These are phyloP conservation scores for Calvatia gigantea DNA, from an alignment of 768 basidiomycete genomes.

Conservation along the genomic window DNA sequence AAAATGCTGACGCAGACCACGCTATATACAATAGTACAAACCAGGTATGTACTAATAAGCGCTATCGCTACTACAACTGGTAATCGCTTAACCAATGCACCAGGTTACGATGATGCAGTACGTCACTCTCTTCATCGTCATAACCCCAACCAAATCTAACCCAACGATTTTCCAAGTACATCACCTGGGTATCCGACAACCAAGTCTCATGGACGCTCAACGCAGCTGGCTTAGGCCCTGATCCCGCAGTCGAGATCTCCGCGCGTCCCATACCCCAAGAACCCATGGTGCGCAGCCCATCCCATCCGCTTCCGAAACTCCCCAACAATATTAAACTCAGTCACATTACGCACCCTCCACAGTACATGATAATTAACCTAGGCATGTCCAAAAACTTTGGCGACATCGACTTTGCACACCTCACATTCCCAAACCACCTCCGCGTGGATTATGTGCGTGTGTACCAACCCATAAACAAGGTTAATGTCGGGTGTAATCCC, in stretches of 20 bases:
- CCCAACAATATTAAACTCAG: not conserved
- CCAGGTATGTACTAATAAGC: conserved; percentile 23
- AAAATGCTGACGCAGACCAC: no score
- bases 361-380: conserved; percentile 80
- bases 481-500: conserved; percentile 71
- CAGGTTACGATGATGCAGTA: conserved; percentile 61
- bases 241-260: conserved; percentile 54
- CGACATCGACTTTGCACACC: conserved; percentile 55
- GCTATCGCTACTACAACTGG: not conserved
- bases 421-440: conserved; percentile 57
- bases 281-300: conserved; percentile 60
- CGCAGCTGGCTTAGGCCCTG: conserved; percentile 59
- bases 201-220: conserved; percentile 70
- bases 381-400: conserved; percentile 82
- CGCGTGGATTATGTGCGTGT: conserved; percentile 52
- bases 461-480: conserved; percentile 54
- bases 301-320: not conserved
- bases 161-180: conserved; percentile 45
- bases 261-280: conserved; percentile 69
- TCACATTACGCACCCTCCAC: conserved; percentile 23
- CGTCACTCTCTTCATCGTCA: conserved; percentile 18
- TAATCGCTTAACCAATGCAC: not conserved
- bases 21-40: no score
- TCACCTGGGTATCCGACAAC: conserved; percentile 74
- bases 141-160: conserved; percentile 2